Conservation (phyloP, 1,284 basidiomycete genomes). For the Malassezia sympodialis region DNA sequence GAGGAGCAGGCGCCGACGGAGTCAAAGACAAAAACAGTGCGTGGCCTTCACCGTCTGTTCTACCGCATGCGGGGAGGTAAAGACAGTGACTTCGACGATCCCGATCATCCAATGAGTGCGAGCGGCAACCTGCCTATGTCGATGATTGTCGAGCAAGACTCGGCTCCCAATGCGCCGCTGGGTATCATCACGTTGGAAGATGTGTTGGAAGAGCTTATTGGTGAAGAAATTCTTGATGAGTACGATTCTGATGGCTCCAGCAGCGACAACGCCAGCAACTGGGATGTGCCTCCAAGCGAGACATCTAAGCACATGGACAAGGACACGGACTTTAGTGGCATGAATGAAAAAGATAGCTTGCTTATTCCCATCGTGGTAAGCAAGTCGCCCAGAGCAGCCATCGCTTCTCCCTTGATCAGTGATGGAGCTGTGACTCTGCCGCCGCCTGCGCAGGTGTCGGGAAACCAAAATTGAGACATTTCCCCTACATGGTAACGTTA, state of each 20-base stretch:
- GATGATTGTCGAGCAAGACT: constrained; percentile 7
- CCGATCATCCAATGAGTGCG: constrained; percentile 34
- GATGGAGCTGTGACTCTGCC: background rate
- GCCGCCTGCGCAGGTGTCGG: background rate
- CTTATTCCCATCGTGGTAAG: background rate
- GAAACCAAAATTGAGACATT: background rate
- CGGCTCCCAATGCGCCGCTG: constrained; percentile 54
- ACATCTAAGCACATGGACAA: background rate
- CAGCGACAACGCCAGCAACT: background rate
- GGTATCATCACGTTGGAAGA: constrained; percentile 90
- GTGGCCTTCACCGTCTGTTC: constrained; percentile 9
- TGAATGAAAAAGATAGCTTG: background rate
- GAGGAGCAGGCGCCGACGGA: background rate
- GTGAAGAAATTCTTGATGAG: constrained; percentile 44
- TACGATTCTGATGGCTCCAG: constrained; percentile 30
- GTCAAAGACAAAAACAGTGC: constrained; percentile 10
- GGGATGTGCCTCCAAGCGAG: background rate
- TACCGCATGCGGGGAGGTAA: constrained; percentile 9
- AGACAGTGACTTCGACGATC: constrained; percentile 21
- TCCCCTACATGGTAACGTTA: background rate
- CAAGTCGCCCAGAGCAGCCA: background rate
- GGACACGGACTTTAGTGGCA: background rate
- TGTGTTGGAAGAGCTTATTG: constrained; percentile 61
- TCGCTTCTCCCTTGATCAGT: background rate
- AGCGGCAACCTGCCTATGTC: constrained; percentile 3